Conservation (phyloP, 352 stramenopile genomes). For the Blastocystis sp. region DNA sequence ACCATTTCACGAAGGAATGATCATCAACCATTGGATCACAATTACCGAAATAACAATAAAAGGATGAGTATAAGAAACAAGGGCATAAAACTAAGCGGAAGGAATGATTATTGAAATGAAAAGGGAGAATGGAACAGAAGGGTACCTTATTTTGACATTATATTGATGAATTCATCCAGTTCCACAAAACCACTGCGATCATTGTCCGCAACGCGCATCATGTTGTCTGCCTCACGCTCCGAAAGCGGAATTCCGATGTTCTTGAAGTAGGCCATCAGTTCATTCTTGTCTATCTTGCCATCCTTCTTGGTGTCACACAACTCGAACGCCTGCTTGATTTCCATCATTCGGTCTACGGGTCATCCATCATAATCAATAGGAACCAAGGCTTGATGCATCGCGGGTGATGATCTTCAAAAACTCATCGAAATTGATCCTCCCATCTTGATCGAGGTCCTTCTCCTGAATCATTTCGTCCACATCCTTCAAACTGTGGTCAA, state of each 20-base stretch:
- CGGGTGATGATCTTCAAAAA: neutral
- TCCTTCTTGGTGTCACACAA: constrained; percentile 1
- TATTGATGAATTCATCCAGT: constrained; percentile 4
- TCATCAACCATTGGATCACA: too few species aligned
- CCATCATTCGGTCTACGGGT: neutral
- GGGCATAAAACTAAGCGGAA: too few species aligned
- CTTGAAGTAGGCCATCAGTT: constrained; percentile 11
- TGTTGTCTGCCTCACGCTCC: neutral
- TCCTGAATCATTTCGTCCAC: constrained; percentile 30
- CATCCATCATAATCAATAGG: neutral
- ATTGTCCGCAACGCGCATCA: neutral
- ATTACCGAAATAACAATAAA: neutral
- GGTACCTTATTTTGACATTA: neutral
- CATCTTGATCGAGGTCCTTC: constrained; percentile 20
- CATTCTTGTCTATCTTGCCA: neutral
- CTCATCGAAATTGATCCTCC: constrained; percentile 3
- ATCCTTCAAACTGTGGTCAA: neutral
- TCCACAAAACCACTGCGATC: neutral
- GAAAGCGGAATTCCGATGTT: constrained; percentile 2
- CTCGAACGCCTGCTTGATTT: neutral
- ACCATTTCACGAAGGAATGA: too few species aligned
- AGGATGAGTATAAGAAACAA: neutral
- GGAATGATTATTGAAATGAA: too few species aligned
- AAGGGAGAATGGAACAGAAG: neutral
- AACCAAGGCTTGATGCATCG: neutral